Conservation (phyloP, 1,139 yeast species). For the Lodderomyces metapsilosis region DNA sequence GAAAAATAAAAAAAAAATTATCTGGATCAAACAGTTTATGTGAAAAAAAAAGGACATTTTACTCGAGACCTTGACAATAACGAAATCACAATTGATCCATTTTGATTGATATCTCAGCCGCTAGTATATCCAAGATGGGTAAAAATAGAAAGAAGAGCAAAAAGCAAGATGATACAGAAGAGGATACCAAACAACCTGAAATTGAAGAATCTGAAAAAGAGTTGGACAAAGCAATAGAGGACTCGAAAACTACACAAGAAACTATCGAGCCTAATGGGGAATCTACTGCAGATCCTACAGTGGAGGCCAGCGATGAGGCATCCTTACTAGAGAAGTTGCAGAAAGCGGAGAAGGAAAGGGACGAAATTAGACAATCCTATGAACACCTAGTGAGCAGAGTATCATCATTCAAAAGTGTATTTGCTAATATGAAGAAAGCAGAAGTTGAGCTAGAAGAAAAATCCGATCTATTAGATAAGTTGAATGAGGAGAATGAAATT, state of each 20-base stretch:
- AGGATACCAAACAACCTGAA: constrained; percentile 1
- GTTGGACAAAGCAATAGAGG: background rate
- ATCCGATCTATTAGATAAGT: constrained; percentile 35
- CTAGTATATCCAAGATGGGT: no score
- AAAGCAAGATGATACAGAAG: background rate
- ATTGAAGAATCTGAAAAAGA: background rate
- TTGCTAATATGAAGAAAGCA: constrained; percentile 72
- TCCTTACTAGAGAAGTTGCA: constrained; percentile 9
- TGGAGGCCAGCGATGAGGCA: background rate
- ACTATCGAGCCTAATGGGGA: background rate
- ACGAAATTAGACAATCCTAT: constrained; percentile 67
- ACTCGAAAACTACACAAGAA: background rate
- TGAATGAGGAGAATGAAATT: constrained; percentile 31
- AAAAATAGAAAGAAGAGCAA: background rate
- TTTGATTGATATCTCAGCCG: background rate
- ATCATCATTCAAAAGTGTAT: constrained; percentile 76
- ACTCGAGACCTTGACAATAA: no score
- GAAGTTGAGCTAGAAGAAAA: constrained; percentile 67
- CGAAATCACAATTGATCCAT: background rate
- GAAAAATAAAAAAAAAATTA: background rate
- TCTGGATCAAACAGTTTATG: background rate
- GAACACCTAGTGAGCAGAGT: constrained; percentile 72
- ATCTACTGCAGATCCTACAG: background rate
- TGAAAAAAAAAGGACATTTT: no score
- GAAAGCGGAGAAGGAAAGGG: constrained; percentile 48